Conservation (phyloP, 441 rosid species). For the Caryocar brasiliense region DNA sequence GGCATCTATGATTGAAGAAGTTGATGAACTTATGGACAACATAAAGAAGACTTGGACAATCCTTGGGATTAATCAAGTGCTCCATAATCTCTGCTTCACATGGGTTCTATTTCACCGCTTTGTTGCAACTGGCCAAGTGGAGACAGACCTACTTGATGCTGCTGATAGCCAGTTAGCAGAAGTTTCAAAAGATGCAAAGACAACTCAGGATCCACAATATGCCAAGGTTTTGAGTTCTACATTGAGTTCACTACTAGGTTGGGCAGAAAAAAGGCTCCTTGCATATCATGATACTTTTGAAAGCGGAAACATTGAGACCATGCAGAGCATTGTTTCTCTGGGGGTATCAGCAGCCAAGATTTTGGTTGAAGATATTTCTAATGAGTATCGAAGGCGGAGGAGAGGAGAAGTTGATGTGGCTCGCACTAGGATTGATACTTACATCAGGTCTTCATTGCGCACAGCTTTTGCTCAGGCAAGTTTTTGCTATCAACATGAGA, state of each 20-base stretch:
- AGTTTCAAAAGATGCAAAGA: constrained; percentile 89
- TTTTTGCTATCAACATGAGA: constrained; percentile 9
- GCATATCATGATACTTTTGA: constrained; percentile 95
- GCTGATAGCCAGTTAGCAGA: constrained; percentile 69
- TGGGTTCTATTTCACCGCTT: constrained; percentile 86
- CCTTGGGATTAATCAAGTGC: constrained; percentile 76
- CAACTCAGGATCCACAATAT: constrained; percentile 77
- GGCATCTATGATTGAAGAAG: constrained; percentile 67
- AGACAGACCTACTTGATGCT: constrained; percentile 66
- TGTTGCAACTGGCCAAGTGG: constrained; percentile 73
- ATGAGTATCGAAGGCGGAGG: constrained; percentile 82
- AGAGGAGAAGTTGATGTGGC: constrained; percentile 80
- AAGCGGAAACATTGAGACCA: constrained; percentile 51
- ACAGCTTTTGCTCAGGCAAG: constrained; percentile 99
- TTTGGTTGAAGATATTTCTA: constrained; percentile 86
- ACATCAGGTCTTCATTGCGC: constrained; percentile 90
- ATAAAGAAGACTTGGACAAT: constrained; percentile 92
- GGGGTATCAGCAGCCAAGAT: constrained; percentile 85
- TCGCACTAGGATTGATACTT: constrained; percentile 76
- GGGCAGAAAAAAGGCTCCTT: constrained; percentile 96
- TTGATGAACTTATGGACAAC: constrained; percentile 86
- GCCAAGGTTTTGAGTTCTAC: constrained; percentile 75
- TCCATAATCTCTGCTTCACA: constrained; percentile 76
- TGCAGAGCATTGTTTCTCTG: constrained; percentile 77
- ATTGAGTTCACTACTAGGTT: constrained; percentile 72